Evolutionary conservation across 2,329 filamentous ascomycete genomes (phyloP), one percentile per base, ranked within the genome.

Genomic region (Colletotrichum navitas): DNA sequence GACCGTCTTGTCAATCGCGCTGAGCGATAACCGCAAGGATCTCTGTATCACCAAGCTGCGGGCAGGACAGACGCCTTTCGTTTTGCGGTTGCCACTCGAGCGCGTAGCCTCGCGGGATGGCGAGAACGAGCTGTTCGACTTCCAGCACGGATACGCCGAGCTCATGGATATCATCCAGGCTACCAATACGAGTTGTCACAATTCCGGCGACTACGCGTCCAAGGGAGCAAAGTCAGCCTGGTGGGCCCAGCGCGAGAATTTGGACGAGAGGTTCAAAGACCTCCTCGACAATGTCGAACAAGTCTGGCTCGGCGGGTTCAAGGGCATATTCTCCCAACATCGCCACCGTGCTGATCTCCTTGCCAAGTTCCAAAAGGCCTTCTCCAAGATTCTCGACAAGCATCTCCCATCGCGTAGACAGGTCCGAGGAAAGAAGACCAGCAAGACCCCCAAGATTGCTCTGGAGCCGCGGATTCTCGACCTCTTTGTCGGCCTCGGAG

Each of bases 291-390:
- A 94, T 71, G 92, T 99, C 49, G 95, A 99, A 80, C 92, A 93
- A 73, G 91, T 96, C 29, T 99, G 96, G 96, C 89, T 99, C 6
- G 95, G 95, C 60, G 96, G 96, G 0, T 99, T 99, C 86, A 92
- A 91, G 68, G 95, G 95, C 21, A 92, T 99, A n/a, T 95, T 99
- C 78, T 95, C 94, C 1, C 92, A 93, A 65, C 89, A 93, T 64
- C 81, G 85, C 60, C 86, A 87, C 47, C 86, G 92, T 26, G 83
- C 88, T 1, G 87, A 91, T 34, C 83, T 93, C 14, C 83, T 98
- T 41, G 88, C 89, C 6, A 89, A 89, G 39, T 98, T 99, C 79
- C 90, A 94, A 43, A 90, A 89, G 78, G 89, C 89, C 5, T 94
- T 99, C 74, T 88, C 95, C 66, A 89, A 88, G 68, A 92, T 96